Percentiles rank a stretch among this genome's conserved stretches.
Conservation (phyloP, 2,329 filamentous ascomycete species). For the Knufia petricola region DNA sequence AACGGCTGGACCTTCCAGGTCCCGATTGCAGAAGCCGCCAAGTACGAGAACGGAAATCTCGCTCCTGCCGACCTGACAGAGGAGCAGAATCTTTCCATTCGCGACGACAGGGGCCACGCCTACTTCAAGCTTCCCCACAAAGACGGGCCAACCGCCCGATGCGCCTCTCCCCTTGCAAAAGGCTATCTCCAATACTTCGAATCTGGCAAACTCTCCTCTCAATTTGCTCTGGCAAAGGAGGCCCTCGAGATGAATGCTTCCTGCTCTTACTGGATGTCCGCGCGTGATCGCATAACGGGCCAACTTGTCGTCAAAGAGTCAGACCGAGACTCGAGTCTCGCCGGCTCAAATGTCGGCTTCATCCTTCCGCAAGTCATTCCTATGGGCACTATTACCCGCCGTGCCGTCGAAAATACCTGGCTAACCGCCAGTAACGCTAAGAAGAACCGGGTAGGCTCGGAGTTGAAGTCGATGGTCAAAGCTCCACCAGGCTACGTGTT, state of each 20-base stretch:
- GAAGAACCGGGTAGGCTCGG: slow-evolving; percentile 87
- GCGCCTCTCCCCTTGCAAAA: slow-evolving; percentile 81
- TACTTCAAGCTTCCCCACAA: slow-evolving; percentile 98
- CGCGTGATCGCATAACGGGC: slow-evolving; percentile 82
- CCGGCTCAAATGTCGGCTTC: slow-evolving; percentile 52
- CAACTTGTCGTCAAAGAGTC: slow-evolving; percentile 87
- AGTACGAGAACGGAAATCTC: slow-evolving; percentile 64
- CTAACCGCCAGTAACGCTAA: slow-evolving; percentile 96
- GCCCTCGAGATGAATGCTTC: slow-evolving; percentile 97
- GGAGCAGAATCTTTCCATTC: slow-evolving; percentile 57
- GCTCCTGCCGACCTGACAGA: slow-evolving; percentile 65
- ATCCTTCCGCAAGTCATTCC: slow-evolving; percentile 94
- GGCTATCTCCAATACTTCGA: slow-evolving; percentile 87
- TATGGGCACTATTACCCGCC: slow-evolving; percentile 92
- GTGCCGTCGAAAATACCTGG: slow-evolving; percentile 97
- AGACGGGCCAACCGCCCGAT: slow-evolving; percentile 77
- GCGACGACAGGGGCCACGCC: slow-evolving; percentile 53
- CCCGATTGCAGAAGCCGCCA: slow-evolving; percentile 48
- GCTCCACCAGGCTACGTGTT: slow-evolving; percentile 86
- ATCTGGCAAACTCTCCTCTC: slow-evolving; percentile 73
- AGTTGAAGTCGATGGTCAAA: slow-evolving; percentile 92
- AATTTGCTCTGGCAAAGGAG: slow-evolving; percentile 84
- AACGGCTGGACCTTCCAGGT: slow-evolving; percentile 91
- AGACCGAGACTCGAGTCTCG: slow-evolving; percentile 35
- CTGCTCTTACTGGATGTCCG: slow-evolving; percentile 98